Evolutionary conservation across 192 early-diverging fungal genomes (phyloP), one percentile per base, ranked within the genome.

Genomic region (Umbelopsis isabellina): DNA sequence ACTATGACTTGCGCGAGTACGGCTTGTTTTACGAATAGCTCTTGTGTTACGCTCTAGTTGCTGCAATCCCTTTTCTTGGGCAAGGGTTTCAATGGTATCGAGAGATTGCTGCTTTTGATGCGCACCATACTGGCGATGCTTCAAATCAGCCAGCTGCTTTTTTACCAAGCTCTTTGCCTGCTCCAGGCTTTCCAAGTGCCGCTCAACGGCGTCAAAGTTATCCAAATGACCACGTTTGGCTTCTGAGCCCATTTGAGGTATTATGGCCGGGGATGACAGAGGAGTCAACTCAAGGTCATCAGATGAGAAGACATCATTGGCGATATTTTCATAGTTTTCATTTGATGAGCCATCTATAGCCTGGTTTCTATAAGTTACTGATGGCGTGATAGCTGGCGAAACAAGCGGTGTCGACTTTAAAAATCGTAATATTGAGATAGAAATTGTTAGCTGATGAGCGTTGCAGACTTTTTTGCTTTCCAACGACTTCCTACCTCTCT

Each of bases 331-430:
- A 35, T 16, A 61, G 5, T 61, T 46, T 52, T 12, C 49, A 0
- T 37, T 25, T 16, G 55, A 30, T 25, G 55, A 35, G 61, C 0
- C 69, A 65, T 49, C 71, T 46, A 66, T 74, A 68, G 15, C 65
- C 74, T 20, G 74, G 46, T 46, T 67, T 23, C 21, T 71, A 25
- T 61, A 61, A 3, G 25, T 84, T 46, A 82, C 73, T 18, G 84
- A 82, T 9, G 90, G 90, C 0, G 88, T 91, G 77, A 89, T 86
- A 11, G 86, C 88, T 12, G 90, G 90, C 4, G 90, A 91, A 6
- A 91, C 83, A 18, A 91, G 75, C 0, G 90, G 90, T 18, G 88
- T 88, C 5, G 88, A 48, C 35, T 61, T 33, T 16, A 33, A 18
- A 9, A 41, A 18, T 15, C 11, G 15, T n/a, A 49, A 16, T 16